Conservation (phyloP, 352 stramenopile genomes). For the Phytophthora ohioensis region DNA sequence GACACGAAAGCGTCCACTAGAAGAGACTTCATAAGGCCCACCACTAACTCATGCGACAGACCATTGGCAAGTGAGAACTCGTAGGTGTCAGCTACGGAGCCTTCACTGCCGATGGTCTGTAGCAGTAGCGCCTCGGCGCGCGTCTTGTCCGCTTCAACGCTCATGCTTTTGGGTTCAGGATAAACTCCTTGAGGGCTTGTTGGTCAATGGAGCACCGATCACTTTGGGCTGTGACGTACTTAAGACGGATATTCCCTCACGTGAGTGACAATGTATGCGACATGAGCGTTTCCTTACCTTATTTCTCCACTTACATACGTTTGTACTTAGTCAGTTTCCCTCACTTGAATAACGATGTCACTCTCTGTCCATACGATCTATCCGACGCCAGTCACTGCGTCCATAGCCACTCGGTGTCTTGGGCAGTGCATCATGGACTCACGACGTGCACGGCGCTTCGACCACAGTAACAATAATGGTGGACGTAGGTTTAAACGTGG, state of each 20-base stretch:
- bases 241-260: neutral
- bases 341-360: slow-evolving; percentile 21
- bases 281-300: neutral
- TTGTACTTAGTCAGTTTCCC: neutral
- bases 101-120: slow-evolving; percentile 54
- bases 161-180: slow-evolving; percentile 29
- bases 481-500: slow-evolving; percentile 32
- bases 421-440: slow-evolving; percentile 28
- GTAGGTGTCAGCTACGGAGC: slow-evolving; percentile 82
- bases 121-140: slow-evolving; percentile 76
- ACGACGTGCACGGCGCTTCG: slow-evolving; percentile 35
- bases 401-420: slow-evolving; percentile 8
- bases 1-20: slow-evolving; percentile 93
- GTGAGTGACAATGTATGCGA: slow-evolving; percentile 4
- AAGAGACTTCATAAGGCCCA: slow-evolving; percentile 97
- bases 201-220: slow-evolving; percentile 33
- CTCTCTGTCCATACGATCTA: slow-evolving; percentile 1
- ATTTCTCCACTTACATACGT: neutral
- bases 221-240: slow-evolving; percentile 1
- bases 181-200: slow-evolving; percentile 8
- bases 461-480: slow-evolving; percentile 21
- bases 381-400: slow-evolving; percentile 4
- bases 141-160: slow-evolving; percentile 75
- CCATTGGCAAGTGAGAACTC: slow-evolving; percentile 76
- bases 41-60: slow-evolving; percentile 93